Evolutionary conservation across 805 yeast genomes (phyloP).

Genomic region (Suhomyces sp.): DNA sequence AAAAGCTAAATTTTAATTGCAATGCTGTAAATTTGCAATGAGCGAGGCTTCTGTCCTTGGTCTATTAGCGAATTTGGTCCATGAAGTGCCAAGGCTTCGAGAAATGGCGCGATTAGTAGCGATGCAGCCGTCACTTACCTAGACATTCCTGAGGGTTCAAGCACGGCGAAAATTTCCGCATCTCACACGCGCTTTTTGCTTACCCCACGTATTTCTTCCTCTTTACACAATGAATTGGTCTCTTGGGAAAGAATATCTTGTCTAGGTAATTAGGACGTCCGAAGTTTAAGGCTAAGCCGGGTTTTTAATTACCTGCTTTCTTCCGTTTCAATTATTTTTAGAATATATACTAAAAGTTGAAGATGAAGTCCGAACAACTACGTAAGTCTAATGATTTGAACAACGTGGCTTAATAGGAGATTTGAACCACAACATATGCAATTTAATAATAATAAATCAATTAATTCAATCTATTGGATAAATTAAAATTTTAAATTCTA

Average conservation of each 20-base stretch:
- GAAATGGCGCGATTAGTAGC: neutral
- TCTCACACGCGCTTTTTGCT: neutral
- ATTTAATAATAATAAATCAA: too few relatives aligned
- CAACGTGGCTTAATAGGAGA: too few relatives aligned
- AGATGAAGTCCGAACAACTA: too few relatives aligned
- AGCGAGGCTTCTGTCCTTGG: neutral
- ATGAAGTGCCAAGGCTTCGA: neutral
- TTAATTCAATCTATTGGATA: too few relatives aligned
- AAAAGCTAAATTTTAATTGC: neutral
- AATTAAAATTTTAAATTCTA: too few relatives aligned
- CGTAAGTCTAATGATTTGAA: too few relatives aligned
- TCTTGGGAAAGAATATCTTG: neutral
- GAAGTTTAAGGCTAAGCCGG: neutral
- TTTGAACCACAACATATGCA: too few relatives aligned
- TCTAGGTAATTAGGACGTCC: neutral
- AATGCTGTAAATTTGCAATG: neutral
- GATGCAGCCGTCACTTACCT: neutral
- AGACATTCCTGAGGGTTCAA: neutral
- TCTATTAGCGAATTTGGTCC: neutral
- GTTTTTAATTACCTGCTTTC: neutral
- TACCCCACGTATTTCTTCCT: neutral
- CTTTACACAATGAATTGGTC: neutral
- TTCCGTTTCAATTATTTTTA: too few relatives aligned
- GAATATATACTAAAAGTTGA: too few relatives aligned
- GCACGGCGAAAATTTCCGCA: neutral